Evolutionary conservation across 2,329 filamentous ascomycete species (phyloP).

Genomic region (Tolypocladium tundrense): DNA sequence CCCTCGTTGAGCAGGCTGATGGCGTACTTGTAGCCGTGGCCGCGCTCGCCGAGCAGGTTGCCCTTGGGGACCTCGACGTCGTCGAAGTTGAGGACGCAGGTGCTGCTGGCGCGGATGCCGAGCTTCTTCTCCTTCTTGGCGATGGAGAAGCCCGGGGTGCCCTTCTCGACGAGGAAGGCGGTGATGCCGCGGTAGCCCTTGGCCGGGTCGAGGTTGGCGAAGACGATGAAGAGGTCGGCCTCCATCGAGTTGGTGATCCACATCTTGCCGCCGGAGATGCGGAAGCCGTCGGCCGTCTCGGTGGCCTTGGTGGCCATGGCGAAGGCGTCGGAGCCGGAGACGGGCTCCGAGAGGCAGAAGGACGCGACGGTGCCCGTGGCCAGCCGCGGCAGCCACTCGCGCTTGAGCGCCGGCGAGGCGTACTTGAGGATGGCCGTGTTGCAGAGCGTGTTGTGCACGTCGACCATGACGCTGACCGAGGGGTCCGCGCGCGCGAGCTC

Average conservation of each 20-base stretch:
- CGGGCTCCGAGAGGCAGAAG: slow-evolving; percentile 88
- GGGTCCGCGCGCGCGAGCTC: slow-evolving; percentile 91
- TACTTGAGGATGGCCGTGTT: slow-evolving; percentile 88
- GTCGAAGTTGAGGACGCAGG: slow-evolving; percentile 95
- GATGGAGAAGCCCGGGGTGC: slow-evolving; percentile 78
- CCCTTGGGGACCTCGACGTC: slow-evolving; percentile 84
- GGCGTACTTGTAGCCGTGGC: slow-evolving; percentile 95
- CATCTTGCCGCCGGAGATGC: slow-evolving; percentile 91
- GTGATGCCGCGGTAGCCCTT: slow-evolving; percentile 97
- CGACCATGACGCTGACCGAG: slow-evolving; percentile 86
- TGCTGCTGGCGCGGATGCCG: slow-evolving; percentile 89
- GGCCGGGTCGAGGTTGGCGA: slow-evolving; percentile 85
- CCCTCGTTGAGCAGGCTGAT: slow-evolving; percentile 92
- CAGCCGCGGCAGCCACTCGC: slow-evolving; percentile 79
- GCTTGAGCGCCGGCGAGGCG: slow-evolving; percentile 66
- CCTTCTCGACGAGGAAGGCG: slow-evolving; percentile 91
- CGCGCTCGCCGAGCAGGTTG: slow-evolving; percentile 79
- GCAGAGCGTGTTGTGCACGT: slow-evolving; percentile 97
- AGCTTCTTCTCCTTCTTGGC: slow-evolving; percentile 99
- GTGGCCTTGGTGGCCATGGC: slow-evolving; percentile 85
- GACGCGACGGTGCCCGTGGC: slow-evolving; percentile 85
- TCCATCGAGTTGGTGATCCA: slow-evolving; percentile 99
- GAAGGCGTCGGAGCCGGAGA: slow-evolving; percentile 91
- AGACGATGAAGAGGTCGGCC: slow-evolving; percentile 91
- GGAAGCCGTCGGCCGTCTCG: slow-evolving; percentile 74